Conservation (phyloP, 1,139 yeast species). For the Hanseniaspora gamundiae region DNA sequence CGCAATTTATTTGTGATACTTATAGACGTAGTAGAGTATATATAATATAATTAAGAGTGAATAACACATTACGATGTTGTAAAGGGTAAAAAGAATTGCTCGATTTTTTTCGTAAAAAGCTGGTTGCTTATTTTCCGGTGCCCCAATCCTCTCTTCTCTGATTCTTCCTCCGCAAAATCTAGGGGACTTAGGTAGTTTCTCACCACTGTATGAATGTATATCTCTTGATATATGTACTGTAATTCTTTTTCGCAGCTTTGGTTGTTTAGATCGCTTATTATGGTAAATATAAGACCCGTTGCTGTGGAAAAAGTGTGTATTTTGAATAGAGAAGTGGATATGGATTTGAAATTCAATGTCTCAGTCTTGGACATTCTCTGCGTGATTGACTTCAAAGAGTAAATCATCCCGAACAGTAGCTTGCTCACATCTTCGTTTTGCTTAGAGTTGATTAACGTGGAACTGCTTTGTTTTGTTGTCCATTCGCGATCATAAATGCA, state of each 20-base stretch:
- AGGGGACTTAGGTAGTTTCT: slow-evolving; percentile 34
- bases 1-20: too few relatives aligned
- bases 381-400: slow-evolving; percentile 66
- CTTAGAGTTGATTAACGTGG: slow-evolving; percentile 36
- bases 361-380: slow-evolving; percentile 37
- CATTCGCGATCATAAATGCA: slow-evolving; percentile 64
- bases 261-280: slow-evolving; percentile 56
- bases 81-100: slow-evolving; percentile 22
- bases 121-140: slow-evolving; percentile 20
- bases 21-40: too few relatives aligned
- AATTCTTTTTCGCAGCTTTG: slow-evolving; percentile 32
- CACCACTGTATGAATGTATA: slow-evolving; percentile 58
- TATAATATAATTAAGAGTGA: not conserved
- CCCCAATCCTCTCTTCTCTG: slow-evolving; percentile 23
- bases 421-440: slow-evolving; percentile 60
- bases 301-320: slow-evolving; percentile 75
- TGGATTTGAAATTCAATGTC: slow-evolving; percentile 29
- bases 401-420: slow-evolving; percentile 76
- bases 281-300: slow-evolving; percentile 61
- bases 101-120: slow-evolving; percentile 19
- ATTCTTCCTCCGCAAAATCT: slow-evolving; percentile 21
- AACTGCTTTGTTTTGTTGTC: slow-evolving; percentile 23
- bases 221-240: slow-evolving; percentile 53
- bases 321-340: slow-evolving; percentile 60
- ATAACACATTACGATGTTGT: slow-evolving; percentile 10